phyloP scores from a whole-genome alignment of 2,329 filamentous ascomycete species.

The Cyphellophora attinorum region DNA sequence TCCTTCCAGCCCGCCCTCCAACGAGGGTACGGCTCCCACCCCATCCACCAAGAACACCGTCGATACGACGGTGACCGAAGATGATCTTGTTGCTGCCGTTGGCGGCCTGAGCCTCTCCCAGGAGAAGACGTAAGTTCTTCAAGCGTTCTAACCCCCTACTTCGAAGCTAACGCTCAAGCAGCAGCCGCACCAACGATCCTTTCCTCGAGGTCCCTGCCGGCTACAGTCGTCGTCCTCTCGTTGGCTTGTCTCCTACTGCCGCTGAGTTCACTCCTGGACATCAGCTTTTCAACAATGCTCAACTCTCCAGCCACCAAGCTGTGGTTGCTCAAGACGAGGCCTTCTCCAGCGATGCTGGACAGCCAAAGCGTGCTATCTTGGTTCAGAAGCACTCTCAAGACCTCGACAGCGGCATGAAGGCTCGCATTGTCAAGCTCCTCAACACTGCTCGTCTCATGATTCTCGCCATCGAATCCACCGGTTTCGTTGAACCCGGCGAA shows the following conservation, averaged over 20 bases:
- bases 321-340: background rate
- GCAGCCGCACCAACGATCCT: background rate
- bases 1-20: no score
- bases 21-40: no score
- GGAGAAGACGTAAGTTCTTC: no score
- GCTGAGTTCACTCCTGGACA: background rate
- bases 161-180: background rate
- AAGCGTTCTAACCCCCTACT: no score
- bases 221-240: no score
- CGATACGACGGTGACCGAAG: no score
- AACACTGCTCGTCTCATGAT: background rate
- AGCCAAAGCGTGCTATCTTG: background rate
- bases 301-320: background rate
- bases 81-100: no score
- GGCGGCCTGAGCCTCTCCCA: no score
- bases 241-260: slow-evolving; percentile 1
- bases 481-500: no score
- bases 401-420: no score
- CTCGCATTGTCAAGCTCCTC: background rate
- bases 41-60: no score
- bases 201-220: background rate
- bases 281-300: background rate
- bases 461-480: background rate
- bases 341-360: background rate
- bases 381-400: background rate